Conservation (phyloP, 2,329 filamentous ascomycete genomes). For the Aspergillus phoenicis region DNA sequence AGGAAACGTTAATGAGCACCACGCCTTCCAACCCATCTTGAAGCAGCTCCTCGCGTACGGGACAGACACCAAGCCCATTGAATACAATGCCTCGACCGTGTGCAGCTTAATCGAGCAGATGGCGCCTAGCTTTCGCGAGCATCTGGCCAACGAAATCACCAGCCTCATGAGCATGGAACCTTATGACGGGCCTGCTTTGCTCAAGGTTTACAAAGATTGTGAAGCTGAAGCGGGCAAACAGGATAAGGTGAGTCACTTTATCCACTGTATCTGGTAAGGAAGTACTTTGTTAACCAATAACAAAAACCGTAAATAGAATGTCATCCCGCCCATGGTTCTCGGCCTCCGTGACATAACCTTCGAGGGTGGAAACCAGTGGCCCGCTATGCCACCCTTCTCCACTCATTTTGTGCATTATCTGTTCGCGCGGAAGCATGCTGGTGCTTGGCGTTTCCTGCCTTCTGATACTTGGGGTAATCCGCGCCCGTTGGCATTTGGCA, state of each 20-base stretch:
- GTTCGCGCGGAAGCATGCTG: constrained; percentile 3
- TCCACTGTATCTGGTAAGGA: too few relatives aligned
- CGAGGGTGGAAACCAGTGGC: constrained; percentile 9
- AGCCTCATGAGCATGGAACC: background rate
- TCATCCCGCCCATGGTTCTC: constrained; percentile 2
- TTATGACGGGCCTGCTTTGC: background rate
- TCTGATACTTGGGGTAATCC: constrained; percentile 6
- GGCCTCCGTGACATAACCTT: constrained; percentile 5
- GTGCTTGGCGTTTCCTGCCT: constrained; percentile 9
- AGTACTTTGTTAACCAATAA: background rate
- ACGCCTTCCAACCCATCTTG: background rate
- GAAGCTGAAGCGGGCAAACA: constrained; percentile 5
- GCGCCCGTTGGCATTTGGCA: background rate
- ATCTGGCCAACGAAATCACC: background rate
- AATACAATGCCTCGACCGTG: background rate
- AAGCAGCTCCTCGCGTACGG: background rate
- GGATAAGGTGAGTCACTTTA: background rate
- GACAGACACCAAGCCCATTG: background rate
- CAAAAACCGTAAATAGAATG: background rate
- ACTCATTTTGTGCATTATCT: background rate
- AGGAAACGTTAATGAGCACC: background rate
- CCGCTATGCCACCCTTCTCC: background rate
- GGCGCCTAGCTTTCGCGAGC: background rate
- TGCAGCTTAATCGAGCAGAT: background rate
- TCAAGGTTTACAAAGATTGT: background rate